These are phyloP conservation scores for Rhizopogon roseolus DNA, from an alignment of 768 basidiomycete species.

Conservation along the genomic window DNA sequence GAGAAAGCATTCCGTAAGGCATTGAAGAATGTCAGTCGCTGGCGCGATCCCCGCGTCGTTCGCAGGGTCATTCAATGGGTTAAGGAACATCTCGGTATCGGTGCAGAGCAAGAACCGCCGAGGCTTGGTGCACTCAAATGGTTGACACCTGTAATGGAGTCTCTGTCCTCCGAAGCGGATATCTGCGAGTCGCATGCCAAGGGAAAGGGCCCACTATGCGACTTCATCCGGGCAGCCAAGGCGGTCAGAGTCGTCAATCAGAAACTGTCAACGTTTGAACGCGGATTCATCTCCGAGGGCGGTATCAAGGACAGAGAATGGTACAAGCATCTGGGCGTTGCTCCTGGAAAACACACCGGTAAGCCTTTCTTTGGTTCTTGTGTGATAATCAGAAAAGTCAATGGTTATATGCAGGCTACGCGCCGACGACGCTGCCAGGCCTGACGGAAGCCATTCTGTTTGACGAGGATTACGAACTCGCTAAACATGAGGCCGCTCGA, in stretches of 20 bases:
- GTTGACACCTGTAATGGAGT: neutral
- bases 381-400: neutral
- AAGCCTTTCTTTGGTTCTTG: conserved; percentile 14
- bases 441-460: conserved; percentile 72
- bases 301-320: conserved; percentile 81
- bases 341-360: conserved; percentile 86
- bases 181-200: conserved; percentile 14
- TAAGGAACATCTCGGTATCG: conserved; percentile 13
- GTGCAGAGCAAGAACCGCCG: neutral
- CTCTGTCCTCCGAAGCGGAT: neutral
- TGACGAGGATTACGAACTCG: conserved; percentile 60
- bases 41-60: neutral
- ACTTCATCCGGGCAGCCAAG: conserved; percentile 53
- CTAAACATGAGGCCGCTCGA: conserved; percentile 54
- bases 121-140: conserved; percentile 2
- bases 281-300: conserved; percentile 72
- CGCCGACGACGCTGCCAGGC: conserved; percentile 80
- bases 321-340: conserved; percentile 83
- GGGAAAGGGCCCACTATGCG: conserved; percentile 31
- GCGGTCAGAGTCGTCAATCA: conserved; percentile 57
- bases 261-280: conserved; percentile 69
- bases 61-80: conserved; percentile 20
- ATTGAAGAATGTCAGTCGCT: conserved; percentile 25
- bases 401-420: conserved; percentile 50
- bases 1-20: conserved; percentile 47